Conservation (phyloP, 1,284 basidiomycete genomes). For the Apiotrichum gracile region DNA sequence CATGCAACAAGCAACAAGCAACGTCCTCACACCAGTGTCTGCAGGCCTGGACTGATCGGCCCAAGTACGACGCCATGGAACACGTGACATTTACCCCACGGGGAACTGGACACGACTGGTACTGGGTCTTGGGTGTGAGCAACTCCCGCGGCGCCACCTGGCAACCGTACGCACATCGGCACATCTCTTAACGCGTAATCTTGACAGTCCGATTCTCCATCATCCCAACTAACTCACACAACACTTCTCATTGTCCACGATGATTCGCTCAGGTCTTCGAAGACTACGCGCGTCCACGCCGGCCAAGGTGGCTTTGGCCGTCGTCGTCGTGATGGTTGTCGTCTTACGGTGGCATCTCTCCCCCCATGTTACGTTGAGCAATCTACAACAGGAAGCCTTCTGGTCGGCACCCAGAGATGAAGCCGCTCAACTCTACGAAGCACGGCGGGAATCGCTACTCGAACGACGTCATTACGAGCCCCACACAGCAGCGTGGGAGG, state of each 20-base stretch:
- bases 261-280: not conserved
- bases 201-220: not conserved
- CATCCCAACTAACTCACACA: not conserved
- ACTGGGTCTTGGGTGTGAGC: not conserved
- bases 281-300: not conserved
- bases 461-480: not conserved
- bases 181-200: too few relatives aligned
- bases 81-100: not conserved
- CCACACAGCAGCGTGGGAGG: not conserved
- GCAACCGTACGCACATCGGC: too few relatives aligned
- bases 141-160: not conserved
- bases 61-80: too few relatives aligned
- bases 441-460: not conserved
- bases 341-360: not conserved
- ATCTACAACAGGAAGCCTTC: not conserved
- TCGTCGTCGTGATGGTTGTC: not conserved
- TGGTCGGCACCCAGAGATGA: constrained; percentile 9
- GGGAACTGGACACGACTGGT: too few relatives aligned
- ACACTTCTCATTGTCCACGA: too few relatives aligned
- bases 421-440: constrained; percentile 5
- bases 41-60: too few relatives aligned
- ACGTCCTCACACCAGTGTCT: too few relatives aligned
- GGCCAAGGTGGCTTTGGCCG: not conserved
- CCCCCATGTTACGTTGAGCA: not conserved
- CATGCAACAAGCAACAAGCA: too few relatives aligned